These are phyloP conservation scores for Fusarium tuaranense DNA, from an alignment of 2,329 filamentous ascomycete species.

Conservation along the genomic window DNA sequence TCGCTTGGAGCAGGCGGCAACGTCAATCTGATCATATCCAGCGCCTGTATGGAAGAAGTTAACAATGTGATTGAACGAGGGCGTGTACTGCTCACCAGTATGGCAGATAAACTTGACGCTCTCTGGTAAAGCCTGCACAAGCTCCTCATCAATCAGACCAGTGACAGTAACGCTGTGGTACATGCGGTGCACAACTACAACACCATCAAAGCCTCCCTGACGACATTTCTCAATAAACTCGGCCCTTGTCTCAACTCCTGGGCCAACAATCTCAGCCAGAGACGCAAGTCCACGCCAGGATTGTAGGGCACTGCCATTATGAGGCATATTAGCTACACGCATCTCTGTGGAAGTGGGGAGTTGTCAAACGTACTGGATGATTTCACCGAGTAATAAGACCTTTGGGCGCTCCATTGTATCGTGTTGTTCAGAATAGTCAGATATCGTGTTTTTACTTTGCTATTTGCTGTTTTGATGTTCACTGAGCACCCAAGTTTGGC, in stretches of 20 bases:
- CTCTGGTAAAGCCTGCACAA: background rate
- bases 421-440: background rate
- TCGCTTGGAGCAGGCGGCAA: background rate
- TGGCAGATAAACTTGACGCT: background rate
- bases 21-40: background rate
- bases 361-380: background rate
- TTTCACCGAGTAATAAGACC: background rate
- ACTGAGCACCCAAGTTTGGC: background rate
- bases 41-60: background rate
- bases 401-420: background rate
- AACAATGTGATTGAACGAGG: rapidly evolving
- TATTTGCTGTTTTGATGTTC: background rate
- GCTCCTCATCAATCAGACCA: background rate
- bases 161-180: background rate
- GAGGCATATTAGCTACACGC: background rate
- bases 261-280: background rate
- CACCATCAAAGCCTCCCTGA: background rate
- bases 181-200: background rate
- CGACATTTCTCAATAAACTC: background rate
- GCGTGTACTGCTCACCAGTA: background rate
- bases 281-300: background rate
- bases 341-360: background rate
- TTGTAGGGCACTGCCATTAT: background rate
- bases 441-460: background rate
- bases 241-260: background rate